Conservation (phyloP, 305 asterid species). For the Fraxinus floribunda region DNA sequence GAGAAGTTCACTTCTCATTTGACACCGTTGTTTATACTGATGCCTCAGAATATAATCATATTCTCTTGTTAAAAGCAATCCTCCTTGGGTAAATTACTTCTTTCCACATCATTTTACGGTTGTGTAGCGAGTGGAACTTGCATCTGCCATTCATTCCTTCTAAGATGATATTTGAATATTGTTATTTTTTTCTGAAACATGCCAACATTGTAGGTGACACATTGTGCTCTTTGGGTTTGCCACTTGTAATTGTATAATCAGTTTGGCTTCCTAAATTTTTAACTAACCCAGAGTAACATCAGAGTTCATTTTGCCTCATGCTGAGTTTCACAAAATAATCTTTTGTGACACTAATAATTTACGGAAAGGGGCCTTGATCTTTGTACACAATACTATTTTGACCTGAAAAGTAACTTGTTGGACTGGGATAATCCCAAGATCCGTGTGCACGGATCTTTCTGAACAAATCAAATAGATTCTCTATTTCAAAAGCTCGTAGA, state of each 20-base stretch:
- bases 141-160: neutral
- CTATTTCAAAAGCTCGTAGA: neutral
- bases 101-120: neutral
- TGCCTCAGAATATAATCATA: neutral
- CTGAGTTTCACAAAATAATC: neutral
- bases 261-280: neutral
- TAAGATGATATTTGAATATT: neutral
- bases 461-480: conserved; percentile 1
- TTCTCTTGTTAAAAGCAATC: neutral
- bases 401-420: neutral
- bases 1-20: neutral
- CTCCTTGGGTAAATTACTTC: neutral
- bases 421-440: conserved; percentile 3
- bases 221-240: neutral
- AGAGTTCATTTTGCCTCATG: neutral
- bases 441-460: neutral
- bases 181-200: neutral
- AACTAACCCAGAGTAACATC: neutral
- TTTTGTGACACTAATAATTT: neutral
- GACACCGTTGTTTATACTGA: neutral
- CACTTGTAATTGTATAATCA: neutral
- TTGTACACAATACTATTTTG: neutral
- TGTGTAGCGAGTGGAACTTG: neutral
- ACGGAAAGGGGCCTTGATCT: neutral
- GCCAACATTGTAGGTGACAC: neutral